Evolutionary conservation across 2,329 filamentous ascomycete species (phyloP).

Genomic region (Aspergillus fumigatiaffinis): DNA sequence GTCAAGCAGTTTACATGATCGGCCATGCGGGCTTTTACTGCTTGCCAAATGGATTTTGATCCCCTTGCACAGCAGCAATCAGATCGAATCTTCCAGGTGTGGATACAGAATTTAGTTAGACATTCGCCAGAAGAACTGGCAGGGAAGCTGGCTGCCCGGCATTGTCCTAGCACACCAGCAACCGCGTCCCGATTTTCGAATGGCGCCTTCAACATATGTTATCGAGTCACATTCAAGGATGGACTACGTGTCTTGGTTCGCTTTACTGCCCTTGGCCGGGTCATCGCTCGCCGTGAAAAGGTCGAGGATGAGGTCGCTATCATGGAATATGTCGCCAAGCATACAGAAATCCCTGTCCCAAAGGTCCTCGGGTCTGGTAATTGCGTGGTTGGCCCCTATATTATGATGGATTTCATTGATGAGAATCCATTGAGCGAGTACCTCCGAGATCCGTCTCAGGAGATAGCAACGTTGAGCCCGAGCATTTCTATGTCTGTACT

Average conservation of each 20-base stretch:
- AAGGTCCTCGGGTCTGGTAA: no score
- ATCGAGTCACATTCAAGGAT: conserved; percentile 25
- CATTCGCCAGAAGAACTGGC: conserved; percentile 22
- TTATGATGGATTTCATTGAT: conserved; percentile 20
- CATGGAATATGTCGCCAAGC: conserved; percentile 21
- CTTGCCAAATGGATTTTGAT: conserved; percentile 21
- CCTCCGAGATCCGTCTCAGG: conserved; percentile 17
- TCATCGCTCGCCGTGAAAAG: conserved; percentile 25
- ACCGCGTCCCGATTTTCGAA: conserved; percentile 19
- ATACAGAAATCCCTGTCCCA: background rate
- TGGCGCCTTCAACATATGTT: conserved; percentile 31
- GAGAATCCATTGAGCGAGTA: conserved; percentile 19
- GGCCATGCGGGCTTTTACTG: no score
- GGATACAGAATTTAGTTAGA: conserved; percentile 19
- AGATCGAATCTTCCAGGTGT: conserved; percentile 19
- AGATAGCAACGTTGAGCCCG: conserved; percentile 12
- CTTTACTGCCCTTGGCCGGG: conserved; percentile 25
- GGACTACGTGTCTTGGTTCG: conserved; percentile 22
- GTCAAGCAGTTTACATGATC: no score
- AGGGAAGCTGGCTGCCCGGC: conserved; percentile 18
- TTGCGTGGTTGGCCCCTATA: no score
- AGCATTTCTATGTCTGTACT: conserved; percentile 16
- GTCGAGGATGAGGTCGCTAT: conserved; percentile 24
- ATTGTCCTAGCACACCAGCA: conserved; percentile 16
- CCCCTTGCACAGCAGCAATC: conserved; percentile 3